Evolutionary conservation across 768 basidiomycete species (phyloP), one percentile per base, ranked within the genome.

Genomic region (Suillus decipiens): DNA sequence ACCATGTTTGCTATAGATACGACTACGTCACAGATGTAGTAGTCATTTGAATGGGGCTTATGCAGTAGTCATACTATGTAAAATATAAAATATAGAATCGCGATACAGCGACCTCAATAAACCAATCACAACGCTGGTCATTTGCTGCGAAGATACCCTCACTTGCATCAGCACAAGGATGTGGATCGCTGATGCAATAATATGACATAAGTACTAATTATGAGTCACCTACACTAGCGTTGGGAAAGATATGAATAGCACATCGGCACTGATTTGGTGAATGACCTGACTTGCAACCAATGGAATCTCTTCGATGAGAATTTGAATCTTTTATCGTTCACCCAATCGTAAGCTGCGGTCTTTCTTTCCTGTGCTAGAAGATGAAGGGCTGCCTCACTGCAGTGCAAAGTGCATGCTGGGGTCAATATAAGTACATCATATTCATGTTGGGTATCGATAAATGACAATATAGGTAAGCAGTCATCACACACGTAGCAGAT

Each of bases 51-150:
- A 24, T 33, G 34, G 5, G 15, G 9, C 59, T 60, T 24, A 63
- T 39, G 31, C 33, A 61, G n/a, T 17, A 63, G 43, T 37, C 57
- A 59, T 12, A 53, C n/a, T 19, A 53, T 36, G n/a, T 43, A 33
- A 15, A 61, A 11, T 28, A 63, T 43, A 33, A 15, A 61, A 11
- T 28, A 63, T 14, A 48, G 58, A 59, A 42, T 64, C 63, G 15
- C 39, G 33, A 43, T 61, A 62, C 36, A 61, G 34, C 9, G 45
- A 31, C 31, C 11, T 22, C 42, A 50, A 57, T 19, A 42, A 48
- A 24, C 54, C 37, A 54, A 34, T 41, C 17, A 33, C 51, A 15
- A 24, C 8, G 3, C 53, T 33, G 5, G 10, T 54, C 31, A 19
- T 37, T 45, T 34, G 41, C 28, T 24, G 50, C 9, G 47, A 37